These are phyloP conservation scores for Hericium coralloides DNA, from an alignment of 768 basidiomycete species.

Conservation along the genomic window DNA sequence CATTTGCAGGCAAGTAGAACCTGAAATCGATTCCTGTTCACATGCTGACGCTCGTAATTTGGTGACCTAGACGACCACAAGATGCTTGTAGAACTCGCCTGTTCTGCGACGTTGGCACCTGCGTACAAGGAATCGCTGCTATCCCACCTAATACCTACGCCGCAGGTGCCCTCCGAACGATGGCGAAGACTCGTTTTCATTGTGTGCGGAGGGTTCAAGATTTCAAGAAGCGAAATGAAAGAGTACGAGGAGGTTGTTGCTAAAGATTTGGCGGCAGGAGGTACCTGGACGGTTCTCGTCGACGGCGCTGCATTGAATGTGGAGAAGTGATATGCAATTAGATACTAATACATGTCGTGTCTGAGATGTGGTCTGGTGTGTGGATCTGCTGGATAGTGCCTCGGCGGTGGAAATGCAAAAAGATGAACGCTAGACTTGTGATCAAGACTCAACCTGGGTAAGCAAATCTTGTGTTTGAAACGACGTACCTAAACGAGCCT, in stretches of 20 bases:
- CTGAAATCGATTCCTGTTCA: neutral
- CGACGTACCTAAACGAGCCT: conserved; percentile 4
- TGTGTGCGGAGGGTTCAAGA: conserved; percentile 66
- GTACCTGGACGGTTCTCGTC: neutral
- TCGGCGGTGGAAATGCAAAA: neutral
- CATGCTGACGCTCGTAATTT: neutral
- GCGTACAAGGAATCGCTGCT: conserved; percentile 55
- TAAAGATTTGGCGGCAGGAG: conserved; percentile 16
- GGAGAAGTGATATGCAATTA: neutral
- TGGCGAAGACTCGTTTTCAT: conserved; percentile 47
- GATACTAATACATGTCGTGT: neutral
- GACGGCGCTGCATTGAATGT: neutral
- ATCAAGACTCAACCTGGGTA: neutral
- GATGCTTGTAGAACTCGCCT: conserved; percentile 65
- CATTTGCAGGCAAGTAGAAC: conserved; percentile 46
- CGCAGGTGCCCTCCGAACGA: conserved; percentile 6
- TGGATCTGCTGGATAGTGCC: neutral
- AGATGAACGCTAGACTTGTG: neutral
- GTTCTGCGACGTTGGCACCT: conserved; percentile 57
- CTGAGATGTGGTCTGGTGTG: neutral
- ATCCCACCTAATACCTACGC: conserved; percentile 36
- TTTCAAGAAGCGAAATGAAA: conserved; percentile 42
- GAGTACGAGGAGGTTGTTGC: conserved; percentile 37
- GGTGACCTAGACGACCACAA: conserved; percentile 58
- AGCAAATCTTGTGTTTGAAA: neutral